Evolutionary conservation across 164 flowering plant species (phyloP).

Genomic region (Warburgia ugandensis): DNA sequence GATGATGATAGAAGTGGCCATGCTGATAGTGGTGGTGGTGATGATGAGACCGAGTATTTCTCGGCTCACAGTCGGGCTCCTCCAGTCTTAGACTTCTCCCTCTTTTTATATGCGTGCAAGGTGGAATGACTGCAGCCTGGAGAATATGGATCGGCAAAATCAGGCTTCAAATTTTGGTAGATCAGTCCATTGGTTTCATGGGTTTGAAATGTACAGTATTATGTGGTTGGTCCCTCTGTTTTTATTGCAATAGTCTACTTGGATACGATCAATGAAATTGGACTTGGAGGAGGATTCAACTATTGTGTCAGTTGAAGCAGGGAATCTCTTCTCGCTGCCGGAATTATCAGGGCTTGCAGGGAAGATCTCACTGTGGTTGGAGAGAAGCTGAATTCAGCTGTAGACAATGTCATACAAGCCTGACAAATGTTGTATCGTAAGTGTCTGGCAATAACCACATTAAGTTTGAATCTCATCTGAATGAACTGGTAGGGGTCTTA

Average conservation of each 20-base stretch:
- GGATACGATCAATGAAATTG: not conserved
- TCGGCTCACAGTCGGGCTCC: constrained; percentile 7
- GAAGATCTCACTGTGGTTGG: too few relatives aligned
- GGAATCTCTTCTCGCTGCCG: too few relatives aligned
- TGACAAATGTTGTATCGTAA: too few relatives aligned
- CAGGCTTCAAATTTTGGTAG: too few relatives aligned
- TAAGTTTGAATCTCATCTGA: too few relatives aligned
- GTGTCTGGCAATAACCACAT: too few relatives aligned
- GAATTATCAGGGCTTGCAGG: too few relatives aligned
- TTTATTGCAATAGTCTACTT: not conserved
- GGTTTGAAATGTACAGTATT: not conserved
- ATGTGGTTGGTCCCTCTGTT: not conserved
- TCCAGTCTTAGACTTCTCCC: constrained; percentile 43
- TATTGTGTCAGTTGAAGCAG: not conserved
- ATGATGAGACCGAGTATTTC: constrained; percentile 9
- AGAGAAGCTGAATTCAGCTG: too few relatives aligned
- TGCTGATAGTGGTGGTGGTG: constrained; percentile 6
- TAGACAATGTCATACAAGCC: too few relatives aligned
- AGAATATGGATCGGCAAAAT: too few relatives aligned
- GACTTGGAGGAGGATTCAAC: not conserved
- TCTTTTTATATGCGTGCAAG: constrained; percentile 63
- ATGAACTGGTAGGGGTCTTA: too few relatives aligned
- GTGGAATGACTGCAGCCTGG: constrained; percentile 41
- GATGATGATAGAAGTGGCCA: constrained; percentile 13
- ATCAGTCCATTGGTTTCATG: not conserved